Evolutionary conservation across 208 protist species (phyloP), one percentile per base, ranked within the genome.

Genomic region (Trypanosoma cruzi): DNA sequence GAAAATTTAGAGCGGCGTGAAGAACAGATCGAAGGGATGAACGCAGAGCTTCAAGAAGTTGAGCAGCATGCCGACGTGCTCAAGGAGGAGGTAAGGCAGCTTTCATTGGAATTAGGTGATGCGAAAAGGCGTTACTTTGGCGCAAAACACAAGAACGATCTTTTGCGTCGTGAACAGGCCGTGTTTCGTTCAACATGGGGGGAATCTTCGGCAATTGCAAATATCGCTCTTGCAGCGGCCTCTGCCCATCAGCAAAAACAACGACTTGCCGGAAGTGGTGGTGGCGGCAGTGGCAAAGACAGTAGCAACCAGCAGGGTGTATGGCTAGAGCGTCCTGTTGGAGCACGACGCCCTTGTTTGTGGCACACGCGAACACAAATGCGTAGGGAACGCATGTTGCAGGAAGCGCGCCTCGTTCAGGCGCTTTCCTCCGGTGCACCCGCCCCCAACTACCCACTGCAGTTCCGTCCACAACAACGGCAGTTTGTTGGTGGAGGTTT

Each of bases 1-100:
- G 89, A 98, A 70, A 98, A 98, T 31, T 65, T 99, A 24, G 61
- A 88, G 52, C 94, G 98, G 52, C 95, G 97, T 32, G 80, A 81
- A 13, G 71, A 82, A 62, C 97, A 99, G 84, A 90, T 99, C 40
- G 81, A 84, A 37, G 65, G 58, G n/a, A 92, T 97, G 84, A 76
- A 77, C 0, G 40, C 37, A 4, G 89, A 96, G 64, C 79, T 94
- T 4, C 52, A 48, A 1, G 77, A 67, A 22, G 78, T 84, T 14
- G 82, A 94, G 69, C 73, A 78, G 63, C 84, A 93, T 50, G 87
- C 84, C 16, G 85, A 94, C 60, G 76, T 91, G 57, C 71, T 98
- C 48, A 82, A 95, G 20, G 89, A 92, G 40, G 96, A 99, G 62
- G 98, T 98, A 22, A 84, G 89, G 28, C 79, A 89, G 44, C 75